Evolutionary conservation across 2,329 filamentous ascomycete species (phyloP).

Genomic region (Fusarium sp.): DNA sequence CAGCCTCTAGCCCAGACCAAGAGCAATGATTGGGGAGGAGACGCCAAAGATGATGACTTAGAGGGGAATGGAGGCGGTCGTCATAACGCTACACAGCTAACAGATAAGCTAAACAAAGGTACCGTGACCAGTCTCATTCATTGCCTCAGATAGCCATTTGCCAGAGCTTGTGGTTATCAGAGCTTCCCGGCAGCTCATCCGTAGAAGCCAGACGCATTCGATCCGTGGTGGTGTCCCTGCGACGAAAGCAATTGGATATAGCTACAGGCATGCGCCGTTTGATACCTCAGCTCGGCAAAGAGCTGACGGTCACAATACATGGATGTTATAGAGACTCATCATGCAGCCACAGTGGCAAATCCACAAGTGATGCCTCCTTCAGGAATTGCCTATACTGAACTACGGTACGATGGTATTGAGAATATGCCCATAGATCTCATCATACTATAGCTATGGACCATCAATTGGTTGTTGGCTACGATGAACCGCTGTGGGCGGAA

Average conservation of each 20-base stretch:
- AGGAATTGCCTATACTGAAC: neutral
- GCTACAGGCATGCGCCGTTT: conserved; percentile 8
- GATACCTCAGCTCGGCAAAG: conserved; percentile 28
- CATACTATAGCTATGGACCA: neutral
- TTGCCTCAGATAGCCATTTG: conserved; percentile 22
- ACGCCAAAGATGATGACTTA: neutral
- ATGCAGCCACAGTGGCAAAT: conserved; percentile 33
- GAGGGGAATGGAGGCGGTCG: conserved; percentile 11
- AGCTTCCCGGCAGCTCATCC: conserved; percentile 15
- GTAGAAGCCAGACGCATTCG: conserved; percentile 4
- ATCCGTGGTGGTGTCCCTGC: conserved; percentile 22
- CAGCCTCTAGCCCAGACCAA: conserved; percentile 10
- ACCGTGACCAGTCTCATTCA: conserved; percentile 33
- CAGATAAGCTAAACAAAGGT: conserved; percentile 32
- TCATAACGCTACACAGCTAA: conserved; percentile 32
- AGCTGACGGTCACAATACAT: conserved; percentile 1
- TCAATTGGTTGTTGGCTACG: neutral
- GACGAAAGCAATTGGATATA: conserved; percentile 24
- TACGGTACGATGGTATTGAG: neutral
- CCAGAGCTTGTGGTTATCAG: conserved; percentile 5
- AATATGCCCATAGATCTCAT: neutral
- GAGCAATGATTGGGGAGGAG: conserved; percentile 29
- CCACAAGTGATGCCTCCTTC: neutral
- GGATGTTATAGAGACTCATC: neutral
- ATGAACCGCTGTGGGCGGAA: neutral